These are phyloP conservation scores for Solanum virginianum DNA, from an alignment of 257 asterid species.

Conservation along the genomic window DNA sequence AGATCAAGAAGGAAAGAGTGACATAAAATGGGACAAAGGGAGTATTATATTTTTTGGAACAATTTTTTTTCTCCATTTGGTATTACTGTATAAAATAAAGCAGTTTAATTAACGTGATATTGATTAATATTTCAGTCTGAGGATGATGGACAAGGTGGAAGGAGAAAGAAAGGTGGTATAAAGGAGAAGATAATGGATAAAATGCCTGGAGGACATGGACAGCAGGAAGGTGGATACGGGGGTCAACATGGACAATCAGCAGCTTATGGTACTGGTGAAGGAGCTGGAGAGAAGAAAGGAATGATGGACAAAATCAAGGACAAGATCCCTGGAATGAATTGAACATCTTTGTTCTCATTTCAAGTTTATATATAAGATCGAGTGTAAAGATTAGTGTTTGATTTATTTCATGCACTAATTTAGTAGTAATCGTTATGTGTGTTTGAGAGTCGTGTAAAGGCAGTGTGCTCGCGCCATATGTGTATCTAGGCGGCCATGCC, in stretches of 20 bases:
- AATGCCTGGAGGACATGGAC: conserved; percentile 32
- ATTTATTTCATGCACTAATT: background rate
- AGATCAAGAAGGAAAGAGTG: too few relatives aligned
- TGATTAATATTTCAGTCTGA: conserved; percentile 10
- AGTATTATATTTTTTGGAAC: too few relatives aligned
- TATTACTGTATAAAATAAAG: too few relatives aligned
- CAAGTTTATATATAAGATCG: background rate
- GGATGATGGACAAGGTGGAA: conserved; percentile 43
- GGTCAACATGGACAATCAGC: background rate
- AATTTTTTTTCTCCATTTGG: too few relatives aligned
- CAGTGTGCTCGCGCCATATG: background rate
- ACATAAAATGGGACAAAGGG: too few relatives aligned
- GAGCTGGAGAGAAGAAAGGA: conserved; percentile 58
- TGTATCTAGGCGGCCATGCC: background rate
- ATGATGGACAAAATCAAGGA: conserved; percentile 71
- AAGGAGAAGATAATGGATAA: conserved; percentile 37
- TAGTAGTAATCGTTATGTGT: background rate
- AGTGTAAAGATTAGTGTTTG: background rate
- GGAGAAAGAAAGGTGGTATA: conserved; percentile 31
- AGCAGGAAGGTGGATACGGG: conserved; percentile 4
- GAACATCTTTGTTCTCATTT: background rate
- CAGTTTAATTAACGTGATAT: background rate
- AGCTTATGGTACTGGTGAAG: background rate
- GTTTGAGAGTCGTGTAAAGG: background rate
- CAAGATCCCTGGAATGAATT: conserved; percentile 43